Evolutionary conservation across 2,329 filamentous ascomycete genomes (phyloP).

Genomic region (Botrytis fabae): DNA sequence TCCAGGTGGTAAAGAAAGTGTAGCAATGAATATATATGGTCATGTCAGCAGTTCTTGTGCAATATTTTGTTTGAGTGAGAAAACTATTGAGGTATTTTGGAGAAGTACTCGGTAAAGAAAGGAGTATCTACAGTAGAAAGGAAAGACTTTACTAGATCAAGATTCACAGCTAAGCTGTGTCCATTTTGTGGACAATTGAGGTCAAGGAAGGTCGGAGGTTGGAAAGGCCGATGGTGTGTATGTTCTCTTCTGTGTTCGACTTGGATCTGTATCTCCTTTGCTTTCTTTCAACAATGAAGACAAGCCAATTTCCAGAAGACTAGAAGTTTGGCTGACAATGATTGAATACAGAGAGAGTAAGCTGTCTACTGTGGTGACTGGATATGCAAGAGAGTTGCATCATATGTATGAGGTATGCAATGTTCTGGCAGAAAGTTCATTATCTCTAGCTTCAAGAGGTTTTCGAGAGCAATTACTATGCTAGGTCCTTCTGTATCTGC

Average conservation of each 20-base stretch:
- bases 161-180: background rate
- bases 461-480: background rate
- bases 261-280: background rate
- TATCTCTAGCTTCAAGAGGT: background rate
- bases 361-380: background rate
- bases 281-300: background rate
- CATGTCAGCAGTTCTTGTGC: slow-evolving; percentile 23
- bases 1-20: background rate
- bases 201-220: background rate
- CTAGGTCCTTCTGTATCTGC: background rate
- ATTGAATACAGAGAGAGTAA: background rate
- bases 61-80: slow-evolving; percentile 13
- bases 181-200: background rate
- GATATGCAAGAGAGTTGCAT: background rate
- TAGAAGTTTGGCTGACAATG: slow-evolving; percentile 5
- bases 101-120: slow-evolving; percentile 16
- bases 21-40: slow-evolving; percentile 13
- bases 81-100: background rate
- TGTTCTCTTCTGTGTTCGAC: background rate
- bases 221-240: slow-evolving; percentile 4
- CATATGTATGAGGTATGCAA: slow-evolving; percentile 4
- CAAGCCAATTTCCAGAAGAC: background rate
- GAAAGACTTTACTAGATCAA: background rate
- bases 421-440: background rate
- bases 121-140: background rate